phyloP scores from a whole-genome alignment of 2,329 filamentous ascomycete species.

The Rosellinia necatrix region DNA sequence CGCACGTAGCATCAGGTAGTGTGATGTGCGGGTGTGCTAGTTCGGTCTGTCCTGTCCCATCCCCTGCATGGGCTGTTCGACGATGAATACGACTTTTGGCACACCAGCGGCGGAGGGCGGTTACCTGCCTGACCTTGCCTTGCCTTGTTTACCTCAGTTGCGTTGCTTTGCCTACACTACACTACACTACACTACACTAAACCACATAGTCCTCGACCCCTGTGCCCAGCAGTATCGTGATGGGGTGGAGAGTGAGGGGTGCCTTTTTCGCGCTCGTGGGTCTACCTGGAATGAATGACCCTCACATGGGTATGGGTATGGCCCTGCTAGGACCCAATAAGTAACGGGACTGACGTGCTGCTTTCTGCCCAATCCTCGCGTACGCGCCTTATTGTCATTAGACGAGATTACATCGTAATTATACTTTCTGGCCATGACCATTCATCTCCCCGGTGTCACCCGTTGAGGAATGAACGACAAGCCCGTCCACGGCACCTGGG shows the following conservation, averaged over 20 bases:
- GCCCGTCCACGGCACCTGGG: neutral
- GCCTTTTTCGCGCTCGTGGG: neutral
- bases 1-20: too few species aligned
- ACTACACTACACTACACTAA: too few species aligned
- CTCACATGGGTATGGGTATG: conserved; percentile 3
- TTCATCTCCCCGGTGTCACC: conserved; percentile 11
- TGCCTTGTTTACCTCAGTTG: too few species aligned
- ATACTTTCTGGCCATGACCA: neutral
- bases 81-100: too few species aligned
- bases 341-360: too few species aligned
- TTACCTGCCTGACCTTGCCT: too few species aligned
- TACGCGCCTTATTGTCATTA: conserved; percentile 5
- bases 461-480: neutral
- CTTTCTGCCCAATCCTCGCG: neutral
- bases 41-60: too few species aligned
- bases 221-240: neutral
- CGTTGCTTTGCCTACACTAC: too few species aligned
- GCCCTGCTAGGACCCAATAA: conserved; percentile 8
- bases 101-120: too few species aligned
- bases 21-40: too few species aligned
- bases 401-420: conserved; percentile 11
- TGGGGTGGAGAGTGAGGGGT: too few species aligned
- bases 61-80: too few species aligned
- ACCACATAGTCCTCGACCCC: conserved; percentile 7
- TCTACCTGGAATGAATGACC: conserved; percentile 15